A percentile compares a stretch with the other conserved stretches of the same genome.
Evolutionary conservation across 2,329 filamentous ascomycete genomes (phyloP).

Genomic region (Aspergillus pseudoterreus): DNA sequence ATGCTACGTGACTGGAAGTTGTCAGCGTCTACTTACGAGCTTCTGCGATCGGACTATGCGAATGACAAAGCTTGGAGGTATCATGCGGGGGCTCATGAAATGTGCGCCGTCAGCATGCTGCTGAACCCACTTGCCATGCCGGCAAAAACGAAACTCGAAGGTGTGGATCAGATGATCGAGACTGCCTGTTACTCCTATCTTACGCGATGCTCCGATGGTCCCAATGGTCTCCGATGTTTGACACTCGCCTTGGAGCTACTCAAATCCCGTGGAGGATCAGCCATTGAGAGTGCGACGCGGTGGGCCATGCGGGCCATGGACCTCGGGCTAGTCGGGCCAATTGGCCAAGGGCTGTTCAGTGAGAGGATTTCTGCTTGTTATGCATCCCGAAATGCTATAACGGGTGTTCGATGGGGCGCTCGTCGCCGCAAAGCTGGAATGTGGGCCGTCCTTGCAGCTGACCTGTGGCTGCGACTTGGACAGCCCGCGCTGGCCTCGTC

Average conservation of each 20-base stretch:
- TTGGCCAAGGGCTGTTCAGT: constrained; percentile 78
- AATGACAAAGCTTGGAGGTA: constrained; percentile 97
- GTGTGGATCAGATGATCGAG: constrained; percentile 81
- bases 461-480: constrained; percentile 74
- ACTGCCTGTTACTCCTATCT: constrained; percentile 89
- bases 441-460: constrained; percentile 80
- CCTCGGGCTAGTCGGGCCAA: constrained; percentile 65
- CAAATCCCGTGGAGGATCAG: constrained; percentile 71
- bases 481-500: constrained; percentile 75
- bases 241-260: constrained; percentile 77
- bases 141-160: constrained; percentile 74
- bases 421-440: constrained; percentile 81
- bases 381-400: constrained; percentile 65
- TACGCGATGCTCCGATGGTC: constrained; percentile 74
- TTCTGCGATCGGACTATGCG: constrained; percentile 81
- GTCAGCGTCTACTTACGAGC: constrained; percentile 85
- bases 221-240: constrained; percentile 75
- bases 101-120: constrained; percentile 81
- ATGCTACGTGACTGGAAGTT: constrained; percentile 97
- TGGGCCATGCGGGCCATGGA: constrained; percentile 83
- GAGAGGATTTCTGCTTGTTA: constrained; percentile 86
- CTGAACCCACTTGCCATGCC: constrained; percentile 69
- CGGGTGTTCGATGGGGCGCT: constrained; percentile 64
- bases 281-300: constrained; percentile 78
- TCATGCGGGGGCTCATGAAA: constrained; percentile 90